Percentiles rank a stretch among this genome's conserved stretches.
Conservation (phyloP, 2,329 filamentous ascomycete species). For the Kalmusia sp. region DNA sequence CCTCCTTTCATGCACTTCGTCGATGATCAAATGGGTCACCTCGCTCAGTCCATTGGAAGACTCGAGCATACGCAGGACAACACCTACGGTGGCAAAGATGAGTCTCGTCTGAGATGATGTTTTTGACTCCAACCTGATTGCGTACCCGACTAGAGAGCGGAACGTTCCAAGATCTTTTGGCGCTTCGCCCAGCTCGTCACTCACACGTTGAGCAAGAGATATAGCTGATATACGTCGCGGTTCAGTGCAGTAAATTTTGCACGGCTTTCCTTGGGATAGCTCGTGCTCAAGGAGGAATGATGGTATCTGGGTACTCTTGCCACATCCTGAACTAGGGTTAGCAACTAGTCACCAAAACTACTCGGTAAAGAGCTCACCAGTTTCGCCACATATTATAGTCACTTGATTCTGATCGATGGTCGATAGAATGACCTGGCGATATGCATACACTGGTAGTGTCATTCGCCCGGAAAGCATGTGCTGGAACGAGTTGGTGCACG, state of each 20-base stretch:
- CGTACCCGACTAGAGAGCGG: slow-evolving; percentile 89
- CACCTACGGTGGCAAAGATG: slow-evolving; percentile 86
- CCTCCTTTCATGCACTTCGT: slow-evolving; percentile 92
- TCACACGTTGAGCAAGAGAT: slow-evolving; percentile 89
- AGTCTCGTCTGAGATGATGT: slow-evolving; percentile 81
- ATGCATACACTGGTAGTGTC: slow-evolving; percentile 89
- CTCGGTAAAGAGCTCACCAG: slow-evolving; percentile 42
- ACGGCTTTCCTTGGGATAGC: slow-evolving; percentile 77
- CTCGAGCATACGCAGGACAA: slow-evolving; percentile 98
- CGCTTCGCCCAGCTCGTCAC: slow-evolving; percentile 89
- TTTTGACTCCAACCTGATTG: slow-evolving; percentile 91
- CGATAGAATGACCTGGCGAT: slow-evolving; percentile 77
- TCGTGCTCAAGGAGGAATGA: slow-evolving; percentile 92
- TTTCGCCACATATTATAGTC: slow-evolving; percentile 94
- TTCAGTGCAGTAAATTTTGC: slow-evolving; percentile 95
- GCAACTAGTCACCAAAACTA: not conserved
- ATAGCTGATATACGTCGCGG: slow-evolving; percentile 95
- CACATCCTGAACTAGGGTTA: slow-evolving; percentile 67
- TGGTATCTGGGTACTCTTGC: slow-evolving; percentile 97
- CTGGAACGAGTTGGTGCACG: slow-evolving; percentile 66
- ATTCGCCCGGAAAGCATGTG: slow-evolving; percentile 79
- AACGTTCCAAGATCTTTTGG: slow-evolving; percentile 81
- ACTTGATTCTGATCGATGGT: slow-evolving; percentile 82
- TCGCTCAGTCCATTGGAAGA: slow-evolving; percentile 84
- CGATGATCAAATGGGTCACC: slow-evolving; percentile 92